Evolutionary conservation across 2,329 filamentous ascomycete species (phyloP).

Genomic region (Penicillium sp.): DNA sequence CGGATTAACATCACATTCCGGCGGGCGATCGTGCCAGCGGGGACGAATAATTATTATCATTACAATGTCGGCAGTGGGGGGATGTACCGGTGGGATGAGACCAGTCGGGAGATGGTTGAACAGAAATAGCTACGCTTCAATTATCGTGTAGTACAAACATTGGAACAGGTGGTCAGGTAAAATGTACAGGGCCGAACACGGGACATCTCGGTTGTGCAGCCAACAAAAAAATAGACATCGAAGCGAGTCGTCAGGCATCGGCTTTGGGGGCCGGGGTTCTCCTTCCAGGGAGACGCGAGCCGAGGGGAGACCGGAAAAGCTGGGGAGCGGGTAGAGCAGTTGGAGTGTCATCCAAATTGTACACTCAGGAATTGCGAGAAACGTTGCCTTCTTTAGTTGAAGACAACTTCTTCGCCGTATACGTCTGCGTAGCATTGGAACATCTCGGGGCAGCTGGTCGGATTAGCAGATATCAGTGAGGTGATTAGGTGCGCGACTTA

Average conservation of each 20-base stretch:
- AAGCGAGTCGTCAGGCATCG: slow-evolving; percentile 27
- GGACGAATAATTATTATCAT: slow-evolving; percentile 80
- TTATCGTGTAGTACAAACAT: background rate
- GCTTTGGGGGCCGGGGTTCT: slow-evolving; percentile 6
- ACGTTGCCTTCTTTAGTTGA: slow-evolving; percentile 1
- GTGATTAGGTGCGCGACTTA: slow-evolving; percentile 20
- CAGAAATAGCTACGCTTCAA: background rate
- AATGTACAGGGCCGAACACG: slow-evolving; percentile 12
- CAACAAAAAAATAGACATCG: slow-evolving; percentile 18
- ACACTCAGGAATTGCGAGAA: background rate
- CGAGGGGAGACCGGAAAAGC: background rate
- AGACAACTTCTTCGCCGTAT: slow-evolving; percentile 26
- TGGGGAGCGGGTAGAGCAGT: background rate
- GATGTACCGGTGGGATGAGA: slow-evolving; percentile 68
- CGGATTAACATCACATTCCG: slow-evolving; percentile 79
- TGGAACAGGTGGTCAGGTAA: slow-evolving; percentile 1
- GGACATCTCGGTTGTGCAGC: slow-evolving; percentile 19
- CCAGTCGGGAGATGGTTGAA: slow-evolving; percentile 27
- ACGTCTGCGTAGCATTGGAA: slow-evolving; percentile 29
- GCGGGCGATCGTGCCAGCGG: slow-evolving; percentile 67
- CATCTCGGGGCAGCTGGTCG: slow-evolving; percentile 24
- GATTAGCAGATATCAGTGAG: slow-evolving; percentile 7
- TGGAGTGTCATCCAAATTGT: background rate
- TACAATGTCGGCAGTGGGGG: slow-evolving; percentile 76
- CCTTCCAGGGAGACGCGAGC: slow-evolving; percentile 1